These are phyloP conservation scores for Alternaria angustiovoidea DNA, from an alignment of 2,329 filamentous ascomycete species.

Conservation along the genomic window DNA sequence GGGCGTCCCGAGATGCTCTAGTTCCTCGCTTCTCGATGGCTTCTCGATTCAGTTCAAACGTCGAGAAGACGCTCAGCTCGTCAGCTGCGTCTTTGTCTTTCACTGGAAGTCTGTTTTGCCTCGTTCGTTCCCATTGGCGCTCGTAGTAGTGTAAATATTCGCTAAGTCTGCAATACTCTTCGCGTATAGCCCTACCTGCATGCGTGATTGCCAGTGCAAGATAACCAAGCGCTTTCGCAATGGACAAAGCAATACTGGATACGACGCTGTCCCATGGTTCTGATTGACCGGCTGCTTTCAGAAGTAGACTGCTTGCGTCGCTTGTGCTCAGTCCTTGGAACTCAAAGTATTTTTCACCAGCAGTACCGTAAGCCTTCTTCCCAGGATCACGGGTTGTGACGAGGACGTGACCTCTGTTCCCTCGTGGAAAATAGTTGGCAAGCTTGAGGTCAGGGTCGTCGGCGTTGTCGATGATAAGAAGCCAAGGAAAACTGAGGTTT, in stretches of 20 bases:
- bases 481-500: slow-evolving; percentile 28
- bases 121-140: slow-evolving; percentile 19
- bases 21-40: slow-evolving; percentile 4
- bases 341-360: slow-evolving; percentile 24
- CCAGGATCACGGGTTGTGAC: slow-evolving; percentile 40
- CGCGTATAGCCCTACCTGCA: slow-evolving; percentile 31
- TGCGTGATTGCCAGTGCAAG: slow-evolving; percentile 35
- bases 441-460: slow-evolving; percentile 33
- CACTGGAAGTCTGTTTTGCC: slow-evolving; percentile 6
- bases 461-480: slow-evolving; percentile 43
- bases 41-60: slow-evolving; percentile 4
- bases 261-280: neutral
- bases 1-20: slow-evolving; percentile 2
- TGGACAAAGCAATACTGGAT: neutral
- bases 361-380: slow-evolving; percentile 26
- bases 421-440: slow-evolving; percentile 32
- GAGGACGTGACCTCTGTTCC: slow-evolving; percentile 34
- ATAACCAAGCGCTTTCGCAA: slow-evolving; percentile 22
- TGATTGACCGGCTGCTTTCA: slow-evolving; percentile 26
- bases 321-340: slow-evolving; percentile 27
- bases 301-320: slow-evolving; percentile 32
- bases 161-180: slow-evolving; percentile 25
- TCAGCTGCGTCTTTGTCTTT: slow-evolving; percentile 3
- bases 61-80: slow-evolving; percentile 7
- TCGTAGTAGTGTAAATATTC: slow-evolving; percentile 28